phyloP scores from a whole-genome alignment of 805 yeast genomes.

The Yamadazyma laniorum region DNA sequence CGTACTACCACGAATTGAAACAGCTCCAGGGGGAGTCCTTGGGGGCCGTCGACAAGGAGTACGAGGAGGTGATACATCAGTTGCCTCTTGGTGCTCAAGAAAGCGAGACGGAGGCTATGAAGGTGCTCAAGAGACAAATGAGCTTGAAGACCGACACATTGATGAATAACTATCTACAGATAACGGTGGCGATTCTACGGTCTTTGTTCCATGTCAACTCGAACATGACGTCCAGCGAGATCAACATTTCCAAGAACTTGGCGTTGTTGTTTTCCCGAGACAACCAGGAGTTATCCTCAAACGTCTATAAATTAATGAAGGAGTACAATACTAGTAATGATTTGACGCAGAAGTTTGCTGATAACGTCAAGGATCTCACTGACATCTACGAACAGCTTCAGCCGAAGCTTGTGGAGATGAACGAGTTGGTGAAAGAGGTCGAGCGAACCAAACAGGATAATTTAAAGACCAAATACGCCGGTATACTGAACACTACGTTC shows the following conservation, averaged over 20 bases:
- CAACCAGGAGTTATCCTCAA: constrained; percentile 9
- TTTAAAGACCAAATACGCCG: background rate
- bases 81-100: constrained; percentile 1
- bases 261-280: constrained; percentile 10
- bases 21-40: constrained; percentile 17
- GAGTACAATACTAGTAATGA: constrained; percentile 10
- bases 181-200: constrained; percentile 31
- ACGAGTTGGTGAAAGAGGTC: constrained; percentile 14
- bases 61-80: constrained; percentile 15
- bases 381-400: constrained; percentile 12
- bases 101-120: constrained; percentile 3
- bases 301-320: constrained; percentile 17
- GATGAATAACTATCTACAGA: constrained; percentile 24
- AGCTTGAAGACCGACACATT: constrained; percentile 25
- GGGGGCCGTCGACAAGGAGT: constrained; percentile 16
- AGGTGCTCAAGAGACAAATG: constrained; percentile 7
- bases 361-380: constrained; percentile 6
- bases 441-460: background rate
- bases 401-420: constrained; percentile 20
- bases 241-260: constrained; percentile 11
- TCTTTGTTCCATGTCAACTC: constrained; percentile 30
- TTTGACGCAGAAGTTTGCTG: constrained; percentile 2
- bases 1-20: constrained; percentile 27
- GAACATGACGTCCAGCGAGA: constrained; percentile 28
- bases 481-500: background rate